These are phyloP conservation scores for Samsoniella hepiali DNA, from an alignment of 2,329 filamentous ascomycete species.

Conservation along the genomic window DNA sequence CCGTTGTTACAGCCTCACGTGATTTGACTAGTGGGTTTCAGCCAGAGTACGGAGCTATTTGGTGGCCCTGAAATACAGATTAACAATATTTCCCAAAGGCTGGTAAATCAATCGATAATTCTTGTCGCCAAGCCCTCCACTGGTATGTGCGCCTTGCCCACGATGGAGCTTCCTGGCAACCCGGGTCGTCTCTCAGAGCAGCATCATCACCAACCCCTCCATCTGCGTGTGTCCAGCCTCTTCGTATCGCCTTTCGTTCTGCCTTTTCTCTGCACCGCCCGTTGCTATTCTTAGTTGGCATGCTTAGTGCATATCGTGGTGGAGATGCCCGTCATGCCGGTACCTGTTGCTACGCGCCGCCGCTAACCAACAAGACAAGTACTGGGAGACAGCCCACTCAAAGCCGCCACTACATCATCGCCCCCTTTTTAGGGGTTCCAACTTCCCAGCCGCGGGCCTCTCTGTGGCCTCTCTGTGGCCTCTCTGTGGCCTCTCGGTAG, in stretches of 20 bases:
- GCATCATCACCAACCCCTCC: not conserved
- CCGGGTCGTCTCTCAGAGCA: no score
- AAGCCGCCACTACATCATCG: not conserved
- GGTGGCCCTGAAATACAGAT: constrained; percentile 3
- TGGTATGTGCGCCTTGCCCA: not conserved
- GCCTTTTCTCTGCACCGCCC: not conserved
- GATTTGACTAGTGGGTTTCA: constrained; percentile 6
- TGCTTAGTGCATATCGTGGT: not conserved
- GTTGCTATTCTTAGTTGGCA: not conserved
- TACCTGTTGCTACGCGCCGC: not conserved
- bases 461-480: not conserved
- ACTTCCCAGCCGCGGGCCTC: not conserved
- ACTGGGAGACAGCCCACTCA: not conserved
- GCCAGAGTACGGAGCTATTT: not conserved
- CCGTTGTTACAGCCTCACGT: constrained; percentile 7
- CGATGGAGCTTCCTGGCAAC: not conserved
- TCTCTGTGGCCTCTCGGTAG: not conserved
- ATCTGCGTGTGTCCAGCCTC: not conserved
- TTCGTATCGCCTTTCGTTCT: not conserved
- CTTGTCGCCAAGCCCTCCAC: not conserved
- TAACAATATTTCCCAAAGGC: not conserved
- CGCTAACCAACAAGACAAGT: not conserved
- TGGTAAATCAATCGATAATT: not conserved
- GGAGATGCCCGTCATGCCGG: not conserved
- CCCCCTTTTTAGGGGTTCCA: constrained; percentile 5